phyloP scores from a whole-genome alignment of 352 stramenopile genomes.

The Blastocystis sp. region DNA sequence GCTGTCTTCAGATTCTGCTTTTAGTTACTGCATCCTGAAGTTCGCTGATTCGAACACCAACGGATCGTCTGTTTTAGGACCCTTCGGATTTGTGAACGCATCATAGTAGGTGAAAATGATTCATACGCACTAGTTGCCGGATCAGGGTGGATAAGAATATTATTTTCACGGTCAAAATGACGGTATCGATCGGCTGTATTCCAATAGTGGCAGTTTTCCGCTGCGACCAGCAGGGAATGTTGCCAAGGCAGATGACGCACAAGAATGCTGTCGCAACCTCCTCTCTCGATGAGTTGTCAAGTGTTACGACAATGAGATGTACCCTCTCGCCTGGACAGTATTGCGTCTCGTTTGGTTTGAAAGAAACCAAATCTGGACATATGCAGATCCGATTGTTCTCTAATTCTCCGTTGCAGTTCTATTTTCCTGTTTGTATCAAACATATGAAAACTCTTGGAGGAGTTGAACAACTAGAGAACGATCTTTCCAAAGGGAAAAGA shows the following conservation, averaged over 20 bases:
- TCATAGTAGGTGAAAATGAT: not conserved
- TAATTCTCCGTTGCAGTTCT: not conserved
- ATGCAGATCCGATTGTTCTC: not conserved
- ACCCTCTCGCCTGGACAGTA: not conserved
- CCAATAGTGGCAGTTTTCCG: not conserved
- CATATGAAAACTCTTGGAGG: not conserved
- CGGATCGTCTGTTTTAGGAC: not conserved
- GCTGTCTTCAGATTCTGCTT: not conserved
- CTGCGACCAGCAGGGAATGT: not conserved
- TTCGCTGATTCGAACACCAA: not conserved
- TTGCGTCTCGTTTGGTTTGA: not conserved
- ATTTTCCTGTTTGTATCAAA: slow-evolving; percentile 10
- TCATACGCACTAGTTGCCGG: not conserved
- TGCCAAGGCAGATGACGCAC: not conserved
- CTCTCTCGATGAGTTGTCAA: not conserved
- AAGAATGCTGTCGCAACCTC: slow-evolving; percentile 3
- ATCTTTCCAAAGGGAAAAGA: not conserved
- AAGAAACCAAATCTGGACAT: not conserved
- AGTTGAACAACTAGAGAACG: not conserved
- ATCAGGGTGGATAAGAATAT: not conserved
- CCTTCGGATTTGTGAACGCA: not conserved
- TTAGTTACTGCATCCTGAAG: not conserved
- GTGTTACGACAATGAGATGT: not conserved
- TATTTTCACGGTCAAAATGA: not conserved
- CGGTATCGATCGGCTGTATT: not conserved